These are phyloP conservation scores for Yamadazyma diddensiae DNA, from an alignment of 1,139 yeast species.

Conservation along the genomic window DNA sequence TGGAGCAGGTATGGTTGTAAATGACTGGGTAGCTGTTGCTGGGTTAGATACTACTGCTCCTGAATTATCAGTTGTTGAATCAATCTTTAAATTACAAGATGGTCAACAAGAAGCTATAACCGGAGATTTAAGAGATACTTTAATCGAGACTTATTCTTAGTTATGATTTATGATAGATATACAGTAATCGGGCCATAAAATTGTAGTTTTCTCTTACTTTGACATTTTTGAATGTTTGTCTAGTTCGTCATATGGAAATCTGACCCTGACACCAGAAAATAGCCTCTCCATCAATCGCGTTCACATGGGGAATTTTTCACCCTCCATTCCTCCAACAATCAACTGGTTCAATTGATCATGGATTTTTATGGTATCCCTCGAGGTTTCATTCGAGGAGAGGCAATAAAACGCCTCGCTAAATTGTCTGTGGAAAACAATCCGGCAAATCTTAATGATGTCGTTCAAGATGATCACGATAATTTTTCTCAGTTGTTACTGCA, in stretches of 20 bases:
- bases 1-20: conserved; percentile 98
- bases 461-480: conserved; percentile 17
- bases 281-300: too few species aligned
- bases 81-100: conserved; percentile 89
- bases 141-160: conserved; percentile 76
- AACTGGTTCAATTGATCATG: conserved; percentile 20
- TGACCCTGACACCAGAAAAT: too few species aligned
- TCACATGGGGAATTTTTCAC: too few species aligned
- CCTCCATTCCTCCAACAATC: neutral
- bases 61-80: conserved; percentile 93
- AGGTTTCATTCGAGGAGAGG: conserved; percentile 55
- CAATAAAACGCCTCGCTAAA: conserved; percentile 47
- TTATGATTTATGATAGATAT: conserved; percentile 10
- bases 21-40: conserved; percentile 96
- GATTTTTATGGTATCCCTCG: conserved; percentile 39
- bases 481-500: conserved; percentile 24
- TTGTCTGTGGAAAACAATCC: conserved; percentile 25
- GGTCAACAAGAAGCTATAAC: conserved; percentile 83
- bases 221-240: too few species aligned
- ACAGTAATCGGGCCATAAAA: too few species aligned
- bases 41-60: conserved; percentile 99
- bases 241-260: too few species aligned
- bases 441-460: conserved; percentile 16
- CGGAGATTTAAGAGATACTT: conserved; percentile 83
- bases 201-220: too few species aligned